Percentiles rank a stretch among this genome's conserved stretches.
Evolutionary conservation across 345 rosid genomes (phyloP).

Genomic region (Viola odorata): DNA sequence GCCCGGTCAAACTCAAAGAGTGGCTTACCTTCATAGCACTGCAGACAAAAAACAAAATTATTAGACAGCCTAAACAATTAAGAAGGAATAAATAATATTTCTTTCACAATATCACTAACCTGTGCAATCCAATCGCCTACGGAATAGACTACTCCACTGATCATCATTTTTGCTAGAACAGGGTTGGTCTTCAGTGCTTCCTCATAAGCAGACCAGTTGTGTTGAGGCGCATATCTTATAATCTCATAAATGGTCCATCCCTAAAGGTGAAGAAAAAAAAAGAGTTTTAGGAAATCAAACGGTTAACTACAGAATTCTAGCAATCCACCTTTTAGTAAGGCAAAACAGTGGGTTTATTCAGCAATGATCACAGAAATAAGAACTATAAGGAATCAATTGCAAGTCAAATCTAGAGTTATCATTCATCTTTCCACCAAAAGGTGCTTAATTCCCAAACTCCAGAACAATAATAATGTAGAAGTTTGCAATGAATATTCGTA

Average conservation of each 20-base stretch:
- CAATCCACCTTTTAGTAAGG: not conserved
- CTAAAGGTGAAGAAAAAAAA: conserved; percentile 27
- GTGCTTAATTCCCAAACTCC: not conserved
- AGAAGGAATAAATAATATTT: not conserved
- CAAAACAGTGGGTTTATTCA: not conserved
- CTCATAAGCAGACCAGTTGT: conserved; percentile 93
- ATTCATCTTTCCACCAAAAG: not conserved
- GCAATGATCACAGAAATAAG: not conserved
- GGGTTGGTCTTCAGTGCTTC: conserved; percentile 81
- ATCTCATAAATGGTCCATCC: conserved; percentile 94
- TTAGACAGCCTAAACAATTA: not conserved
- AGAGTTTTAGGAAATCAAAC: conserved; percentile 1
- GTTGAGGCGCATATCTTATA: conserved; percentile 89
- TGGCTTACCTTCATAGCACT: conserved; percentile 92
- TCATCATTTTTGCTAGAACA: conserved; percentile 85
- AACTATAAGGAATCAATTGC: not conserved
- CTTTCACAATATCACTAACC: conserved; percentile 34
- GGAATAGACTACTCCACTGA: conserved; percentile 89
- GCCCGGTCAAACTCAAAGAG: conserved; percentile 81
- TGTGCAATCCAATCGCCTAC: conserved; percentile 98
- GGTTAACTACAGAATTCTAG: not conserved
- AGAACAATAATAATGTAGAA: not conserved
- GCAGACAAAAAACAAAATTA: conserved; percentile 5
- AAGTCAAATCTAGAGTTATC: not conserved
- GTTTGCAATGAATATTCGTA: no score